Percentiles rank a stretch among this genome's conserved stretches.
phyloP scores from a whole-genome alignment of 768 basidiomycete genomes.

The Leccinum broughii region DNA sequence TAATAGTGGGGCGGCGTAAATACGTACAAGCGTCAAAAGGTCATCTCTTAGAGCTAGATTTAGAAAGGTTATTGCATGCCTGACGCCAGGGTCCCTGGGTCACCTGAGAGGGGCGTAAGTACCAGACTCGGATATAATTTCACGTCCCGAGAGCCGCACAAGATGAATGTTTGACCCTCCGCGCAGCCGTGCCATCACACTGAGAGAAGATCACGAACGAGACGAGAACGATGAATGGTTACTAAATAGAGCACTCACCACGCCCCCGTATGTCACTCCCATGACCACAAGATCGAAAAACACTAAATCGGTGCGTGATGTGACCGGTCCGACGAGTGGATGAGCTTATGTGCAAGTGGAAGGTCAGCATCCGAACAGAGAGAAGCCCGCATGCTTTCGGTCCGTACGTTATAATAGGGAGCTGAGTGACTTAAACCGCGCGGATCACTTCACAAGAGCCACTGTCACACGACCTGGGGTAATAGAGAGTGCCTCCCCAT shows the following conservation, averaged over 20 bases:
- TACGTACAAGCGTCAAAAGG: slow-evolving; percentile 26
- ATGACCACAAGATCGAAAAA: not conserved
- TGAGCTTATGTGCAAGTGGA: not conserved
- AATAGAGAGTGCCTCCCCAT: slow-evolving; percentile 28
- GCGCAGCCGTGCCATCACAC: slow-evolving; percentile 8
- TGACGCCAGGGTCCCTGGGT: slow-evolving; percentile 8
- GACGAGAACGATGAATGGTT: slow-evolving; percentile 5
- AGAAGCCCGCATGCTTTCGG: slow-evolving; percentile 2
- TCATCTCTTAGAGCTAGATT: slow-evolving; percentile 15
- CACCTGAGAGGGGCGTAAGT: slow-evolving; percentile 8
- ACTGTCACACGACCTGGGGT: slow-evolving; percentile 33
- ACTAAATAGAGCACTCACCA: slow-evolving; percentile 1
- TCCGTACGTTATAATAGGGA: slow-evolving; percentile 9
- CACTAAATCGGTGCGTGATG: slow-evolving; percentile 1
- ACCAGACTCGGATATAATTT: slow-evolving; percentile 1
- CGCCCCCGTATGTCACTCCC: slow-evolving; percentile 3
- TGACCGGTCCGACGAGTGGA: slow-evolving; percentile 9
- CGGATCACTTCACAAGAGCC: slow-evolving; percentile 11
- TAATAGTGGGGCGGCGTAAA: slow-evolving; percentile 24
- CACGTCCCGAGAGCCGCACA: slow-evolving; percentile 1
- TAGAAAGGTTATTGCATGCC: slow-evolving; percentile 17
- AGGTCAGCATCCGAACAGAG: slow-evolving; percentile 9
- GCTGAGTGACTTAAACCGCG: not conserved
- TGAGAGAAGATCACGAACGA: slow-evolving; percentile 1
- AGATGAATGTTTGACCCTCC: slow-evolving; percentile 1